Base-by-base conservation (phyloP, 345 rosid species). In the Eucalyptus viminalis region DNA sequence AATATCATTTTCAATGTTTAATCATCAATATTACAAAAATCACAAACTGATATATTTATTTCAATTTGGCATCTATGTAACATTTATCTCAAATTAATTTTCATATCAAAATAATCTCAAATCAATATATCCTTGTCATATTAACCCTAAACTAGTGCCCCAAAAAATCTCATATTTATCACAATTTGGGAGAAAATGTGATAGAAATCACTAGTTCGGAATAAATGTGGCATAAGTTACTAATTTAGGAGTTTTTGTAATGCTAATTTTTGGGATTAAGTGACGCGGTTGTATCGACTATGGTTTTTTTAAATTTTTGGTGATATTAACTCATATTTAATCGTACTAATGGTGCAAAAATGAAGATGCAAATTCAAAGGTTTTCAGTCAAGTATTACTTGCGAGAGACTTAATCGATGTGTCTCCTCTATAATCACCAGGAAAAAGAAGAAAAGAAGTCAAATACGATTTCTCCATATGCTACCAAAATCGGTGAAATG, bases 21-120 rank as follows among this genome's bases (percentile, higher is more conserved):
- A 65, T n/a, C 3, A 9, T 29, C 1, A 2, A 62, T 65, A 29
- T 1, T 5, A 27, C 0, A n/a, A n/a, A 65, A 29, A n/a, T 11
- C 1, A 0, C 2, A 65, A 27, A 65, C 0, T 0, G 9, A 14
- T 29, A 62, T 0, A 14, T 0, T 56, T 56, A 10, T 0, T 11
- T 0, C 2, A 56, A 56, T 2, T 0, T 2, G 29, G 13, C 1
- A 24, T 25, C 3, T 22, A 10, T 24, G 1, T 0, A 0, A 56
- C 2, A 56, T 56, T 56, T 58, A 6, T 1, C 1, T 58, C n/a
- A 58, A 58, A 58, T 27, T 58, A 58, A 25, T 24, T 58, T 58
- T 0, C 65, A 12, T 58, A 27, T 58, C 14, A 10, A 58, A 24
- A 24, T 58, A 58, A 53, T 11, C 12, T 27, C 14, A 58, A 11